Evolutionary conservation across 2,329 filamentous ascomycete genomes (phyloP), one percentile per base, ranked within the genome.

Genomic region (Fusarium chlamydosporum): DNA sequence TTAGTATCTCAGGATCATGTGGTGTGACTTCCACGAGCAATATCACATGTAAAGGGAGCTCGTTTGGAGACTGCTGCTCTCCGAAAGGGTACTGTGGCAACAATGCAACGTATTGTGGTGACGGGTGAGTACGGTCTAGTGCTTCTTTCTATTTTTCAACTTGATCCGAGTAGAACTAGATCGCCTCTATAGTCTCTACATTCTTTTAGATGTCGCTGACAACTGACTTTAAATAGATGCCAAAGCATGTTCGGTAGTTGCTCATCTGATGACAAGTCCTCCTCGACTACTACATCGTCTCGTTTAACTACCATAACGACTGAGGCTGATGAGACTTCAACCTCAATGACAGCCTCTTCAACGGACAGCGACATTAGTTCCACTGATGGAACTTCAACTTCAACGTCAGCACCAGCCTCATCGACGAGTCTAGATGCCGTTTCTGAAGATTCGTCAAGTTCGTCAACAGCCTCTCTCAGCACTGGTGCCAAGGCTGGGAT

Each of bases 1-100:
- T 56, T 6, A 56, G 52, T 48, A 56, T n/a, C 11, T 56, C 52
- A 3, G 52, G 52, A 5, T 56, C 52, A 38, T 56, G 52, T 5
- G 52, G 52, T 18, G 42, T 20, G n/a, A 56, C 23, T 6, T 56
- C 52, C 15, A 40, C 52, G 15, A 56, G 42, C 23, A 56, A 56
- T 20, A 4, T 56, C 3, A 56, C 52, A 15, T 56, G 52, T 16
- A 33, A 48, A 38, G 52, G 52, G 11, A 56, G 52, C 18, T n/a
- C 18, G 6, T 56, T 48, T 38, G 52, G 52, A 48, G 18, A 56
- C 26, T 56, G 52, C 31, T 56, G 52, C 26, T 56, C 52, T 15
- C 2, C 6, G 2, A 56, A 56, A 18, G 52, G 52, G 2, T 56
- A 56, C 26, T 56, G 52, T 26, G 52, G 52, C 26, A 56, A 38